Evolutionary conservation across 2,329 filamentous ascomycete species (phyloP), one percentile per base, ranked within the genome.

Genomic region (Fusarium torulosum): DNA sequence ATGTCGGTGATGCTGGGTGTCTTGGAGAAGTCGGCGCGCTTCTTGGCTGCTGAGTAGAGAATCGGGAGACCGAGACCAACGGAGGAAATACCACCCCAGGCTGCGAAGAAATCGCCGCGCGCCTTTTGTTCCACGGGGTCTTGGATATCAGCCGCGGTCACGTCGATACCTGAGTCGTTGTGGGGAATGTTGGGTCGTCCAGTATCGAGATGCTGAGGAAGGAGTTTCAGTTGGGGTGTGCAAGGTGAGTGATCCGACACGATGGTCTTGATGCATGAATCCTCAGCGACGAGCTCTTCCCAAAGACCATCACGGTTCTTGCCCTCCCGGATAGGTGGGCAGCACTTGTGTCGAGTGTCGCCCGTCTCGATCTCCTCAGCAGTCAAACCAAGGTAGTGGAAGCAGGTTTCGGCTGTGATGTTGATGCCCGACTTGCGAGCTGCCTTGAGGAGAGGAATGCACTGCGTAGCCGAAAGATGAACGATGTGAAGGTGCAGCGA

Each of bases 241-340:
- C 96, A 98, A 7, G 96, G 96, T 7, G 93, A 97, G 83, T 99
- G 96, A 76, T 98, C 96, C 0, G 92, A 96, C 4, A 99, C 96
- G 29, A 99, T 87, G 1, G 96, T 98, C 75, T 89, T 87, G 78
- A 99, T 94, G 68, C 96, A 93, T 11, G 93, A 93, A 73, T 94
- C 89, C 0, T 81, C 71, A 9, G 84, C 83, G 33, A 84, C 82
- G 10, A 99, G 83, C 79, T 98, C 96, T 9, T 87, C 85, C 96
- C 96, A 99, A 1, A 99, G 85, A 2, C 86, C 87, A 73, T 97
- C 91, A 74, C 95, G 92, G 81, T 97, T 97, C 38, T 85, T 81
- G 73, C 90, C 88, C 66, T 88, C 89, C 54, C 94, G 91, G 77
- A 97, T 97, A 0, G 94, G 94, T 27, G 94, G 94, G 78, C 94